A percentile compares a stretch with the other conserved stretches of the same genome.
Evolutionary conservation across 1,284 basidiomycete species (phyloP).

Genomic region (Polyporus tsugae): DNA sequence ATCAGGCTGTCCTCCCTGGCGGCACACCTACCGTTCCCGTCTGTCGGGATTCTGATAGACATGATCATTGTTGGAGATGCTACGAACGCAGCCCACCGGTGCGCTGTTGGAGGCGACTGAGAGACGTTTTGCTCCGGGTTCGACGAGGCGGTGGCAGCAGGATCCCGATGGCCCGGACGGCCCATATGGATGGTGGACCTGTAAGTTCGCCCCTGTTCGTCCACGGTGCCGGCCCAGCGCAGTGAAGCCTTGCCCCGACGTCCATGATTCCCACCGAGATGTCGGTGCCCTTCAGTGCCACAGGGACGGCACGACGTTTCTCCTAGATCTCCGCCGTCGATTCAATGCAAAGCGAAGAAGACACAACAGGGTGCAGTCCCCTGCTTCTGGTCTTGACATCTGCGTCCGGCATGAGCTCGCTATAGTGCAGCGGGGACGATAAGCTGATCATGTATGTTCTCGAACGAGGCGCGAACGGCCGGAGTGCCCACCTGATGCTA

Average conservation of each 20-base stretch:
- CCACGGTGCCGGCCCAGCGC: neutral
- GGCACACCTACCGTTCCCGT: constrained; percentile 10
- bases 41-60: constrained; percentile 19
- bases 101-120: neutral
- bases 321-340: constrained; percentile 21
- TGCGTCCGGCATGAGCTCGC: constrained; percentile 19
- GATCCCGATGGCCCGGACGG: neutral
- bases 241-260: neutral
- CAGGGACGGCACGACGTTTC: constrained; percentile 19
- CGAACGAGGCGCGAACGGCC: neutral
- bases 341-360: constrained; percentile 13
- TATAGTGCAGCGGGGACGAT: constrained; percentile 19
- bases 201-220: neutral
- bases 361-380: constrained; percentile 13
- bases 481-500: constrained; percentile 4
- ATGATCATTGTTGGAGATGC: constrained; percentile 9
- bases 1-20: constrained; percentile 19
- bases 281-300: neutral
- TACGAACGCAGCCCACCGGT: neutral
- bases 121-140: too few relatives aligned
- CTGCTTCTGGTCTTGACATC: constrained; percentile 21
- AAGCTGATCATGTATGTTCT: neutral
- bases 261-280: constrained; percentile 17
- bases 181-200: neutral
- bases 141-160: neutral